A percentile compares a stretch with the other conserved stretches of the same genome.
Conservation (phyloP, 805 yeast genomes). For the Pichia sporocuriosa region DNA sequence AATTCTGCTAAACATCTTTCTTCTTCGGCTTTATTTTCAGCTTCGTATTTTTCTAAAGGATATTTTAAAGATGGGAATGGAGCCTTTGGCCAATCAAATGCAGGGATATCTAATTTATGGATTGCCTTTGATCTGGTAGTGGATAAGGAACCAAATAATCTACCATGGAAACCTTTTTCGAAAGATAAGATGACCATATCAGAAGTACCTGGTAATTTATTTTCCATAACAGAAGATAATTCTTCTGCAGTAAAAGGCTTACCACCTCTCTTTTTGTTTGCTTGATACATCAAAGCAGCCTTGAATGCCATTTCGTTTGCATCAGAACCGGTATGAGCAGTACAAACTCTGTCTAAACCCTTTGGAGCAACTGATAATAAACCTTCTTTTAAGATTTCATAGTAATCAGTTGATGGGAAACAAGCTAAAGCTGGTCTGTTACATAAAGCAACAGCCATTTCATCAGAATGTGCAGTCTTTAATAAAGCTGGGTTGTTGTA, state of each 20-base stretch:
- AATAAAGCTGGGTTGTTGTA: constrained; percentile 62
- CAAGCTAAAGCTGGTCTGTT: constrained; percentile 66
- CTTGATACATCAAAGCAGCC: constrained; percentile 63
- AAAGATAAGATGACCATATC: constrained; percentile 49
- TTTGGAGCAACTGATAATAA: constrained; percentile 59
- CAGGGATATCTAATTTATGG: constrained; percentile 54
- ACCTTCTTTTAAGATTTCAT: constrained; percentile 38
- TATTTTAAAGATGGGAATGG: constrained; percentile 75
- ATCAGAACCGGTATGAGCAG: constrained; percentile 61
- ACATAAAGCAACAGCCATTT: constrained; percentile 57
- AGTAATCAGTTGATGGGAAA: constrained; percentile 54
- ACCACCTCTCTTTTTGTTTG: constrained; percentile 41
- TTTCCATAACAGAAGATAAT: constrained; percentile 41
- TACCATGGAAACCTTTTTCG: constrained; percentile 50
- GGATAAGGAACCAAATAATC: constrained; percentile 49
- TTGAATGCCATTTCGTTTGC: constrained; percentile 68
- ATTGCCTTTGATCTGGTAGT: constrained; percentile 51
- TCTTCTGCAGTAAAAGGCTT: constrained; percentile 41
- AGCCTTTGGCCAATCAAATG: constrained; percentile 53
- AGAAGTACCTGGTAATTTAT: constrained; percentile 45
- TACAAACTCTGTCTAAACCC: constrained; percentile 54
- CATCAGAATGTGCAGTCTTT: constrained; percentile 50
- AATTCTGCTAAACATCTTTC: constrained; percentile 39
- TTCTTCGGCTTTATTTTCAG: constrained; percentile 44
- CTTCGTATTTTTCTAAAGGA: constrained; percentile 66